Evolutionary conservation across 2,329 filamentous ascomycete genomes (phyloP).

Genomic region (Trichoderma polysporum): DNA sequence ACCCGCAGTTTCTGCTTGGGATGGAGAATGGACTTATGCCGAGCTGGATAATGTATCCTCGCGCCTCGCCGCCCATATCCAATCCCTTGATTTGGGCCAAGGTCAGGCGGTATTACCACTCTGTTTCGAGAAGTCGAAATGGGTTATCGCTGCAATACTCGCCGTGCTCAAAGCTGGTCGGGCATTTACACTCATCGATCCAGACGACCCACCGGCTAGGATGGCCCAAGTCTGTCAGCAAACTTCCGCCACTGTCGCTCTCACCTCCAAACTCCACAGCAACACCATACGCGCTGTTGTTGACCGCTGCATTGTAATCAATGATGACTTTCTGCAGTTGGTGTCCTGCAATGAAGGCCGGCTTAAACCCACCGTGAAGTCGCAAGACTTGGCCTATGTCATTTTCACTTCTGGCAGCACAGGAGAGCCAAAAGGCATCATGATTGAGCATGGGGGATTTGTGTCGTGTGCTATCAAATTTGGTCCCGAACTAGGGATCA

Average conservation of each 20-base stretch:
- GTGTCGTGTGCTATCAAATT: neutral
- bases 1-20: constrained; percentile 32
- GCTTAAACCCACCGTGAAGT: neutral
- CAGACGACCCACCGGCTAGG: neutral
- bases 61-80: neutral
- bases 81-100: neutral
- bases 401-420: neutral
- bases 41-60: constrained; percentile 29
- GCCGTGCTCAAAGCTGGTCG: neutral
- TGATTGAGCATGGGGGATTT: neutral
- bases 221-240: neutral
- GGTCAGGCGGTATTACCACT: neutral
- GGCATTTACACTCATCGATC: neutral
- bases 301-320: neutral
- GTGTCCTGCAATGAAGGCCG: neutral
- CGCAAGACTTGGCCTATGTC: neutral
- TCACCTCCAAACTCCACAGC: neutral
- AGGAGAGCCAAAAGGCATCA: neutral
- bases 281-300: neutral
- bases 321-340: neutral
- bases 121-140: constrained; percentile 21
- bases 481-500: neutral
- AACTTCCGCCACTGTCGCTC: neutral
- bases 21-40: constrained; percentile 41
- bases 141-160: constrained; percentile 10